phyloP scores from a whole-genome alignment of 192 early-diverging fungal species.

The Allomyces macrogynus region DNA sequence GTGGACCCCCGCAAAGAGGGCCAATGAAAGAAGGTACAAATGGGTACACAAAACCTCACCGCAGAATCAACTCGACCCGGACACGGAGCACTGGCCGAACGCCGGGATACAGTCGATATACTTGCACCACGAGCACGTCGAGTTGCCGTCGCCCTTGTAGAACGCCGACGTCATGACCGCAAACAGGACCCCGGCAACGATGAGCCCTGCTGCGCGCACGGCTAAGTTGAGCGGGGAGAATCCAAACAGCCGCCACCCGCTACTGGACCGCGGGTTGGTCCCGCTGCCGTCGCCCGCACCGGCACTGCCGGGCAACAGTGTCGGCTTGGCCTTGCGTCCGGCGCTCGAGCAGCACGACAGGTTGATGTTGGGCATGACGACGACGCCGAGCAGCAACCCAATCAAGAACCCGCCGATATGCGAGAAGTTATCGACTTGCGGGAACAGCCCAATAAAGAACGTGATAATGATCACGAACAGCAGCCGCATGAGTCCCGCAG shows the following conservation, averaged over 20 bases:
- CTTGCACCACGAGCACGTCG: background rate
- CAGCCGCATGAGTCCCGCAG: background rate
- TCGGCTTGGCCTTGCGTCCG: background rate
- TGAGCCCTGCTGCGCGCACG: background rate
- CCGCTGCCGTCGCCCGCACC: background rate
- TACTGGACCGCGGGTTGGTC: background rate
- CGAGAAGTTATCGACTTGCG: constrained; percentile 25
- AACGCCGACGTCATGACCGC: background rate
- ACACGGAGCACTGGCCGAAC: background rate
- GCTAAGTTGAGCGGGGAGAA: background rate
- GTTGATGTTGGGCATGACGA: constrained; percentile 50
- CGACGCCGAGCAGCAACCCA: constrained; percentile 49
- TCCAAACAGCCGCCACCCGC: background rate
- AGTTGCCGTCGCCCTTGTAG: background rate
- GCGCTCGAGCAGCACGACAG: constrained; percentile 10
- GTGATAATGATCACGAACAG: background rate
- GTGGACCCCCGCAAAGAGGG: too few relatives aligned
- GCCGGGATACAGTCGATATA: background rate
- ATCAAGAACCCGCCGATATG: constrained; percentile 56
- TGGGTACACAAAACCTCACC: too few relatives aligned
- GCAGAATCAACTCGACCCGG: too few relatives aligned
- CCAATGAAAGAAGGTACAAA: too few relatives aligned
- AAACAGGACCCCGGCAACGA: background rate
- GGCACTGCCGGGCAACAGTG: background rate
- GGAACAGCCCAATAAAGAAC: background rate